Evolutionary conservation across 2,329 filamentous ascomycete genomes (phyloP), one percentile per base, ranked within the genome.

Genomic region (Monascus ruber): DNA sequence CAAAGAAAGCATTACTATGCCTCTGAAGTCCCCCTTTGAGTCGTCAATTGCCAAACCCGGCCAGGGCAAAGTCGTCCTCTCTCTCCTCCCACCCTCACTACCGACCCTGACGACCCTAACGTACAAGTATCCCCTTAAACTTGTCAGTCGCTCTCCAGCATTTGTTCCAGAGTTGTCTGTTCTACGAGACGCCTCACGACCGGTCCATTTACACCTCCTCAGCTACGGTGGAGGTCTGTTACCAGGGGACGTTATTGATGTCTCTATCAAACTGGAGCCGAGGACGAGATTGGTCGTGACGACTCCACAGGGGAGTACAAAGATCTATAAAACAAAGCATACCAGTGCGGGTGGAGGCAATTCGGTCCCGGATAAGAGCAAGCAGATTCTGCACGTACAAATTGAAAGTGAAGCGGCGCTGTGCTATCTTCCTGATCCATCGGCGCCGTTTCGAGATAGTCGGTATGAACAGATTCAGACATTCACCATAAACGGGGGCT

Each of bases 201-300:
- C 84, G 41, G 73, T 87, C 6, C 76, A 91, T 27, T 79, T 94
- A 32, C 96, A 94, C 57, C 72, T 96, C 31, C 73, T 98, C 36
- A 94, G 88, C 1, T 98, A 96, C 58, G 91, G 91, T 36, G 91
- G 91, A 33, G 91, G 91, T 2, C 76, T 98, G 9, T 84, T 98
- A 1, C 85, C 83, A 8, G 87, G 88, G 33, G 91, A 98, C 60
- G 71, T 76, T 47, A 81, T 96, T 59, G 71, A 81, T 53, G 74
- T 98, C 25, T 68, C 70, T 17, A 74, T 94, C 44, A 71, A 73
- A 6, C 69, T 94, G 35, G 74, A 76, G 7, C 50, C 70, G 2
- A 64, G 67, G 2, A 81, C 85, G 4, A 80, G 78, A 43, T 74
- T 95, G 39, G 65, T 76, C 6, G 77, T 69, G 27, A 65, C 66